Conservation (phyloP, 2,329 filamentous ascomycete genomes). For the Cercospora nicotianae region DNA sequence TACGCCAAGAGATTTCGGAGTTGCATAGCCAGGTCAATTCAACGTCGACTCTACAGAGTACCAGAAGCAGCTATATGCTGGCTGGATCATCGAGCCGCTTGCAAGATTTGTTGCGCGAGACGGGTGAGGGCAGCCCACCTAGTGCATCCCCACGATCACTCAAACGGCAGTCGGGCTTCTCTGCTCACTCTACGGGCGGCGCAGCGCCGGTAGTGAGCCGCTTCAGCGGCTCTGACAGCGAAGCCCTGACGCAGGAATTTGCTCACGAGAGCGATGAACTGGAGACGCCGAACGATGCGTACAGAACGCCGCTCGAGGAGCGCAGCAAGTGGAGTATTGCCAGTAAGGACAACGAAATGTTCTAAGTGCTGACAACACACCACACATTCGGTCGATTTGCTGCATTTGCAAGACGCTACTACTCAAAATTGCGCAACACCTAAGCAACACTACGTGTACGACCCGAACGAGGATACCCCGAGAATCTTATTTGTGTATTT, state of each 20-base stretch:
- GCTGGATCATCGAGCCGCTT: conserved; percentile 30
- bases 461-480: background rate
- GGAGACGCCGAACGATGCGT: conserved; percentile 32
- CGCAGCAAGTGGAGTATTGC: conserved; percentile 26
- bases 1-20: conserved; percentile 35
- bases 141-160: conserved; percentile 19
- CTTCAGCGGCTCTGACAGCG: conserved; percentile 33
- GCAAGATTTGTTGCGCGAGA: conserved; percentile 33
- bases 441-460: background rate
- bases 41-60: conserved; percentile 25
- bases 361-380: conserved; percentile 19
- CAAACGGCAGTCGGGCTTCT: conserved; percentile 16
- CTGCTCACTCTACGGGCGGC: conserved; percentile 13
- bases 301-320: conserved; percentile 35
- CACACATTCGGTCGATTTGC: background rate
- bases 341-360: conserved; percentile 28
- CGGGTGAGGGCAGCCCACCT: conserved; percentile 24
- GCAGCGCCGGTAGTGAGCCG: conserved; percentile 22
- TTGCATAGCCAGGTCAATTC: conserved; percentile 36
- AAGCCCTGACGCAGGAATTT: conserved; percentile 18
- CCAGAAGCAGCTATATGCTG: conserved; percentile 33
- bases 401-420: background rate
- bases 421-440: background rate
- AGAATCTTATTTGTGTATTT: background rate
- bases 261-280: conserved; percentile 21